Base-by-base conservation (phyloP, 345 rosid species). In the Triadica sebifera region DNA sequence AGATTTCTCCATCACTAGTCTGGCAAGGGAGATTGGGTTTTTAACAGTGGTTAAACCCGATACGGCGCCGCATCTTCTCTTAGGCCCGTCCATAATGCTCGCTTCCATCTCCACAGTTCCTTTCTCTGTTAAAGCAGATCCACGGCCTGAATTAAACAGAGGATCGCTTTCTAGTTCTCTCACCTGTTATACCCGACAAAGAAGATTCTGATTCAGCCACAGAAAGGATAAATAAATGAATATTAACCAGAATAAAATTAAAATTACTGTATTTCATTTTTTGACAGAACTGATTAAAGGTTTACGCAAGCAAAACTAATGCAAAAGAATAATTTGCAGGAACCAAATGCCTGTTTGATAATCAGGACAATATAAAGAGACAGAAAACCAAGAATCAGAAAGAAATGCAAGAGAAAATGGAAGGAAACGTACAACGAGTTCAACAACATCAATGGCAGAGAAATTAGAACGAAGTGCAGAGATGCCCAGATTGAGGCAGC, bases 91-190 rank as follows among this genome's bases (percentile, higher is more conserved):
- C 98, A 94, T 94, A 15, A 94, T 92, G 83, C 98, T 92, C 4
- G 98, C 98, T 75, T 95, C 99, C 99, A 95, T 92, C 85, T 92
- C 99, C 81, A 86, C 99, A 69, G 91, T 91, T 6, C 99, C 98
- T 39, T 92, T 84, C 80, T 85, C 93, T 39, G 95, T 89, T 15
- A 95, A 86, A 8, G 98, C 98, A 34, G 98, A 92, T 81, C 99
- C 99, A 64, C 94, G 89, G 17, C 98, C 98, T 10, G 99, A 92
- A 68, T 95, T 95, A 80, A 95, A 95, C 80, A 95, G 77, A 55
- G 99, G 97, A 83, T 95, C 98, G 47, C 86, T 82, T 83, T 95
- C 97, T 80, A 95, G 77, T 74, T 92, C 98, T 71, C 87, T 86
- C 53, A 95, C 92, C 98, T 94, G 69, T 17, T 47, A 8, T 6